These are phyloP conservation scores for Pseudopyricularia cyperi DNA, from an alignment of 2,329 filamentous ascomycete genomes.

Conservation along the genomic window DNA sequence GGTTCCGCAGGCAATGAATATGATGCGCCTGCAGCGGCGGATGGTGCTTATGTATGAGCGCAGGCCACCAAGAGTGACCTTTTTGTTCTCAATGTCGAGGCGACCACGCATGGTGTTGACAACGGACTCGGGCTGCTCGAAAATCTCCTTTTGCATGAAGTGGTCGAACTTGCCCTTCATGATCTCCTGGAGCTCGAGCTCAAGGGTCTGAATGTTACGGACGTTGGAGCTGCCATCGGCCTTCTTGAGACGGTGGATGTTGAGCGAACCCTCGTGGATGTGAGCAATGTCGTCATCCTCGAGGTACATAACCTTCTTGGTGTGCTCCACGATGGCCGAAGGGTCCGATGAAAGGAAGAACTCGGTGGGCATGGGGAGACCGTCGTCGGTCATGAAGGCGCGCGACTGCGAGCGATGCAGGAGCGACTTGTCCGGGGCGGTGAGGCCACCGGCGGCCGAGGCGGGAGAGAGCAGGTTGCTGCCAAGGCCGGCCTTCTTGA, in stretches of 20 bases:
- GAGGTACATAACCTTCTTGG: slow-evolving; percentile 99
- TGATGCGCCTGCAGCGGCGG: slow-evolving; percentile 89
- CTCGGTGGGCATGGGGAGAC: slow-evolving; percentile 93
- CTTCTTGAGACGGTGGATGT: slow-evolving; percentile 97
- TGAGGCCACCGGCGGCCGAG: slow-evolving; percentile 35
- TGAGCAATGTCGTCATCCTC: slow-evolving; percentile 99
- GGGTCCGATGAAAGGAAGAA: slow-evolving; percentile 99
- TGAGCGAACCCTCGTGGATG: slow-evolving; percentile 96
- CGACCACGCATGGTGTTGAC: slow-evolving; percentile 99
- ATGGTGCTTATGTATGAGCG: slow-evolving; percentile 95
- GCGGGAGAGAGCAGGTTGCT: slow-evolving; percentile 51
- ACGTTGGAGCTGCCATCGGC: slow-evolving; percentile 94
- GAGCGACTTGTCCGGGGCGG: slow-evolving; percentile 91
- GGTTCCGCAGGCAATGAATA: slow-evolving; percentile 98
- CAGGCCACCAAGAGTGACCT: slow-evolving; percentile 87
- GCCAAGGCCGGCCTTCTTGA: slow-evolving; percentile 87
- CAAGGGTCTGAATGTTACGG: slow-evolving; percentile 93
- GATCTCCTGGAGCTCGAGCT: slow-evolving; percentile 98
- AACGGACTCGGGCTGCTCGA: slow-evolving; percentile 98
- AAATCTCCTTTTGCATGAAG: slow-evolving; percentile 99
- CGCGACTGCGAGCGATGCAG: slow-evolving; percentile 97
- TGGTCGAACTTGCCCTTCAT: slow-evolving; percentile 99
- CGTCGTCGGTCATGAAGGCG: slow-evolving; percentile 97
- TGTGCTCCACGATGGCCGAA: slow-evolving; percentile 97
- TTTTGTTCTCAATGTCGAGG: slow-evolving; percentile 85